Conservation (phyloP, 257 asterid species). For the Scutellaria galericulata region DNA sequence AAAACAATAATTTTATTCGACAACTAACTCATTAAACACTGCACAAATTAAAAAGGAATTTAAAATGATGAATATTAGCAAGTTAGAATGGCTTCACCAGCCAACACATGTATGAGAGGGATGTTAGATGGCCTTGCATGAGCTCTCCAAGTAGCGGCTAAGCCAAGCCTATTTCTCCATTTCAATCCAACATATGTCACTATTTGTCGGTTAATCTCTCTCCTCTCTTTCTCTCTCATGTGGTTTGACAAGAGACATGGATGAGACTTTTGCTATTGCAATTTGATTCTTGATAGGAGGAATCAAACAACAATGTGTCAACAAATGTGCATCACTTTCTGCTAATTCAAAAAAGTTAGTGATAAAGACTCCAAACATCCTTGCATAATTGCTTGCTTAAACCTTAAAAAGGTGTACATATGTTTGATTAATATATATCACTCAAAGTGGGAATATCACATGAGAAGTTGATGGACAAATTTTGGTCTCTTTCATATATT, state of each 20-base stretch:
- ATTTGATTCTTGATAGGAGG: conserved; percentile 7
- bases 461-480: conserved; percentile 58
- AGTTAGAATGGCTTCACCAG: not conserved
- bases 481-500: conserved; percentile 38
- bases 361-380: conserved; percentile 39
- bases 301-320: conserved; percentile 30
- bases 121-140: conserved; percentile 29
- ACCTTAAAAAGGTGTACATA: not conserved
- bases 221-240: conserved; percentile 36
- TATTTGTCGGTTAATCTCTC: conserved; percentile 57
- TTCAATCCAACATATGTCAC: conserved; percentile 39
- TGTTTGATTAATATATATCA: not conserved
- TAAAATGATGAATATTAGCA: not conserved
- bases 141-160: conserved; percentile 55
- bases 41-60: not conserved
- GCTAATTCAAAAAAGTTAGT: conserved; percentile 21
- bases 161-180: conserved; percentile 52
- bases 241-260: conserved; percentile 38
- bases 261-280: conserved; percentile 1
- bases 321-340: conserved; percentile 28
- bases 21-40: too few relatives aligned
- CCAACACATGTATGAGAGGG: conserved; percentile 16
- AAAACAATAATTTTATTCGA: too few relatives aligned
- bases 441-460: conserved; percentile 54
- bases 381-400: conserved; percentile 29